These are phyloP conservation scores for Pseudodiploospora longispora DNA, from an alignment of 2,329 filamentous ascomycete genomes.

Conservation along the genomic window DNA sequence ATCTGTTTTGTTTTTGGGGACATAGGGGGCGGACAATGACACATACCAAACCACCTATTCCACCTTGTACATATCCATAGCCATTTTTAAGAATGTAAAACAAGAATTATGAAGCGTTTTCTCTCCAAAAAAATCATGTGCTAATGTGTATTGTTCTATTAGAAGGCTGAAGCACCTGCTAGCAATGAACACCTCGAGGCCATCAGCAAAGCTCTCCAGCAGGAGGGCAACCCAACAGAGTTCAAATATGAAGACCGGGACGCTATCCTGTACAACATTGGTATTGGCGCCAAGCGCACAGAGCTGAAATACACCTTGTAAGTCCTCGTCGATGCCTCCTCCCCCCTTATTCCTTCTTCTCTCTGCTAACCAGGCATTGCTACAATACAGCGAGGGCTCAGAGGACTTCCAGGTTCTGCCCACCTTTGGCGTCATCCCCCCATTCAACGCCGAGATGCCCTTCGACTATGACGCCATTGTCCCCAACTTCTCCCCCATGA, in stretches of 20 bases:
- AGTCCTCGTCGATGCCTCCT: constrained; percentile 13
- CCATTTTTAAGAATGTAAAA: not conserved
- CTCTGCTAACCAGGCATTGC: constrained; percentile 2
- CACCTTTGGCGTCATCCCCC: constrained; percentile 94
- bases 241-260: constrained; percentile 83
- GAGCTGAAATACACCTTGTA: constrained; percentile 79
- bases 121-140: constrained; percentile 3
- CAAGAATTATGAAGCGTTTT: constrained; percentile 3
- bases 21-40: not conserved
- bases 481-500: constrained; percentile 96
- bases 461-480: constrained; percentile 77
- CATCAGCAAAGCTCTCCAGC: constrained; percentile 68
- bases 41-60: constrained; percentile 4
- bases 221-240: constrained; percentile 61
- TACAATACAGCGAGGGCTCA: constrained; percentile 57
- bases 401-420: constrained; percentile 92
- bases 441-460: constrained; percentile 73
- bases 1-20: not conserved
- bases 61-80: constrained; percentile 8
- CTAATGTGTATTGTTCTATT: constrained; percentile 15
- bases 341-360: not conserved
- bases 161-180: constrained; percentile 19
- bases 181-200: constrained; percentile 61
- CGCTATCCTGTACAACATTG: constrained; percentile 90
- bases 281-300: constrained; percentile 81